Percentiles rank a stretch among this genome's conserved stretches.
phyloP scores from a whole-genome alignment of 2,329 filamentous ascomycete species.

The Alternaria sp. region DNA sequence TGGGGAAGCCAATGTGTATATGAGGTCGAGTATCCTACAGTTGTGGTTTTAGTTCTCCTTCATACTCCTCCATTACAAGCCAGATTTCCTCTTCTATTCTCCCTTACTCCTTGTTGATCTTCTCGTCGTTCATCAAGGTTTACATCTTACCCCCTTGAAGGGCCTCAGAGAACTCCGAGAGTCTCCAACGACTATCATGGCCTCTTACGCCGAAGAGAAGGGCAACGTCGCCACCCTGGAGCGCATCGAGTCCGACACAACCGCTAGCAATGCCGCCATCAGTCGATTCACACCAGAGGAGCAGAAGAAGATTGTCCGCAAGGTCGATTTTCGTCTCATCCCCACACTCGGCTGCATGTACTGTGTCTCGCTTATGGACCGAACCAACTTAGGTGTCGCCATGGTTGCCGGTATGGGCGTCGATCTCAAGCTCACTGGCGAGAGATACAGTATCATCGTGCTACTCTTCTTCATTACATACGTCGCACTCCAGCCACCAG shows the following conservation, averaged over 20 bases:
- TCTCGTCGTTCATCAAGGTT: not conserved
- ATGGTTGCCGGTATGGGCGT: constrained; percentile 39
- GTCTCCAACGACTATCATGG: constrained; percentile 7
- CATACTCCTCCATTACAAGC: not conserved
- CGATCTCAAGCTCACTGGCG: constrained; percentile 37
- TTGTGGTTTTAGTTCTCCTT: not conserved
- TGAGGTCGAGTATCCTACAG: constrained; percentile 2
- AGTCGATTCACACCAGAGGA: constrained; percentile 27
- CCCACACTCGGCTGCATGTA: constrained; percentile 51
- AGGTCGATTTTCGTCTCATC: constrained; percentile 48
- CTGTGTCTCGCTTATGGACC: constrained; percentile 48
- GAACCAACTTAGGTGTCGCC: constrained; percentile 48
- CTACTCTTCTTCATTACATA: constrained; percentile 37
- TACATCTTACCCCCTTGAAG: not conserved
- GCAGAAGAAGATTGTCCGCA: constrained; percentile 33
- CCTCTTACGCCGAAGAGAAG: constrained; percentile 29
- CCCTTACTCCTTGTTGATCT: not conserved
- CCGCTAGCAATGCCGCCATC: constrained; percentile 22
- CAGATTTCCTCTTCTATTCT: not conserved
- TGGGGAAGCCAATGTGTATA: constrained; percentile 8
- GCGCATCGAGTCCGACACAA: constrained; percentile 20
- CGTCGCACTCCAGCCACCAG: constrained; percentile 29
- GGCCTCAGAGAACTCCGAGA: not conserved
- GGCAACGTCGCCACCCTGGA: constrained; percentile 21
- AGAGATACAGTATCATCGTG: constrained; percentile 30